These are phyloP conservation scores for Rhodotorula mucilaginosa DNA, from an alignment of 1,284 basidiomycete genomes.

Conservation along the genomic window DNA sequence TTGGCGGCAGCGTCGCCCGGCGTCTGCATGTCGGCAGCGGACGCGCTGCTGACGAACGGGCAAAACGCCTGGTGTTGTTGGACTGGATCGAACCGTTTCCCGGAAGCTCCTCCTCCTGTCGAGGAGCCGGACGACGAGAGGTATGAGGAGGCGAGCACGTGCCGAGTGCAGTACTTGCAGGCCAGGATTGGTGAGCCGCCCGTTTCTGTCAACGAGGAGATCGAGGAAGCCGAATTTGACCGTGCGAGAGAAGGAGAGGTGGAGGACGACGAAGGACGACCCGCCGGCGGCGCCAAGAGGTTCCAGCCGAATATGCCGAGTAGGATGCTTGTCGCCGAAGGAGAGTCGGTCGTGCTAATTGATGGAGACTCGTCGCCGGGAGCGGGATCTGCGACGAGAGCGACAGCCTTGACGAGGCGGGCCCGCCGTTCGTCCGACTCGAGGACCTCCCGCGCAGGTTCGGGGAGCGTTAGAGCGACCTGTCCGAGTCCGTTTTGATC, in stretches of 20 bases:
- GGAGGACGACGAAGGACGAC: too few relatives aligned
- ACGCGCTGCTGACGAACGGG: conserved; percentile 15
- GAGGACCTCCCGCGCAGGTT: not conserved
- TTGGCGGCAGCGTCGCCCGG: not conserved
- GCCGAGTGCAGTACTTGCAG: conserved; percentile 20
- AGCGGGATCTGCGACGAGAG: not conserved
- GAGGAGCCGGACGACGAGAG: not conserved
- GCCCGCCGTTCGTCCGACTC: not conserved
- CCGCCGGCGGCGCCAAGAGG: not conserved
- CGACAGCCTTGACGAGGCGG: conserved; percentile 12
- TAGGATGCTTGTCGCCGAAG: not conserved
- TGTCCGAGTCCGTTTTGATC: not conserved
- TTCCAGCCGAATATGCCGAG: conserved; percentile 31
- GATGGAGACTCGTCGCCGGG: not conserved
- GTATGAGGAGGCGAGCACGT: conserved; percentile 20
- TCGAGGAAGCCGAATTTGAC: conserved; percentile 16
- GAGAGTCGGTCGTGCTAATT: too few relatives aligned
- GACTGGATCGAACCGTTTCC: conserved; percentile 3
- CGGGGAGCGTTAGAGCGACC: conserved; percentile 2
- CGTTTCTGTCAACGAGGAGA: conserved; percentile 5
- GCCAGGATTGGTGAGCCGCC: conserved; percentile 10
- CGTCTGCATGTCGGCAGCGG: not conserved
- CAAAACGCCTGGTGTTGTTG: conserved; percentile 26
- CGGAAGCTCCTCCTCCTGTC: not conserved
- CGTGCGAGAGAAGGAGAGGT: conserved; percentile 5